Base-by-base conservation (phyloP, 208 protist species). In the Zelonia costaricensis region DNA sequence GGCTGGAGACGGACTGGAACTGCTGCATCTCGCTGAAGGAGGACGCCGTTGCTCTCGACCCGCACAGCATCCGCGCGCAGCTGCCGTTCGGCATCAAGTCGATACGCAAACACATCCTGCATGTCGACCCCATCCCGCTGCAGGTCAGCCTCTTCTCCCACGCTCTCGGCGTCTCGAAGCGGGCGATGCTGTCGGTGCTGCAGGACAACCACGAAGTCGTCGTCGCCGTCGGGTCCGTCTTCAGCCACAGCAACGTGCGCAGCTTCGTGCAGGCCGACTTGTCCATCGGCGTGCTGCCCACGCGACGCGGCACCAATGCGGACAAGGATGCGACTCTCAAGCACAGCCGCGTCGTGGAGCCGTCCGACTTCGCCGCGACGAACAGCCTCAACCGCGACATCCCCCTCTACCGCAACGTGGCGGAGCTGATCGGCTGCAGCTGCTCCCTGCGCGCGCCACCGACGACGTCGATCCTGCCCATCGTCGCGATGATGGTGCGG, bases 1-100 rank as follows among this genome's bases (percentile, higher is more conserved):
- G 96, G 8, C 70, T 98, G 8, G 88, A 97, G 58, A 97, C 92
- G 30, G 96, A 98, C 64, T 98, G 94, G 94, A 98, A 98, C 78
- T 97, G 91, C 69, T 98, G 93, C 67, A 98, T 98, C 33, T 96
- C 93, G 1, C 70, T 98, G 10, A 85, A 92, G 51, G 78, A 89
- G 49, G 86, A 86, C 13, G 83, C 82, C n/a, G 91, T 93, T 3
- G 71, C 78, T 44, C 73, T 96, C 12, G 93, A 94, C 61, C 68
- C 69, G 35, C 70, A 86, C 51, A 93, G 88, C 65, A 95, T 97
- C 57, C 91, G 92, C 23, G 94, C 96, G 9, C 87, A 95, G 62
- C 77, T 98, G 33, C 96, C 96, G 9, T 87, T 95, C 44, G 96
- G 96, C 39, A 98, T 98, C 62, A 82, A 87, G 40, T 83, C 90